Percentiles rank a stretch among this genome's conserved stretches.
These are phyloP conservation scores for Clonostachys chloroleuca DNA, from an alignment of 2,329 filamentous ascomycete species.

Conservation along the genomic window DNA sequence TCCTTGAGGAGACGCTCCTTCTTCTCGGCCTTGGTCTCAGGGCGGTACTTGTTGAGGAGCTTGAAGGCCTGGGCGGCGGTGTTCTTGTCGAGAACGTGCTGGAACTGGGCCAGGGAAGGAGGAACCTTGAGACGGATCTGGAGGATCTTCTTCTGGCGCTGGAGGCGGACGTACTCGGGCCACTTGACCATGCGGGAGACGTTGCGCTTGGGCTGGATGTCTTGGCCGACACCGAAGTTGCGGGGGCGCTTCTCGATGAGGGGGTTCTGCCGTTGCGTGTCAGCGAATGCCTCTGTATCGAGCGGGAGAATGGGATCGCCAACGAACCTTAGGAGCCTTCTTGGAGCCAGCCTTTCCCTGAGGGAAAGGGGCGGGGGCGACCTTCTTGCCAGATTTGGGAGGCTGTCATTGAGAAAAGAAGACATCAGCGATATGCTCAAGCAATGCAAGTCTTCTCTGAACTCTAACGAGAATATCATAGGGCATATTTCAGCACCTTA, in stretches of 20 bases:
- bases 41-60: slow-evolving; percentile 99
- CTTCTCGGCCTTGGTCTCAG: slow-evolving; percentile 99
- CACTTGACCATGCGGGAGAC: slow-evolving; percentile 98
- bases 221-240: slow-evolving; percentile 99
- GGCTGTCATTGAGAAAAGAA: slow-evolving; percentile 99
- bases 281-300: not conserved
- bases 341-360: slow-evolving; percentile 86
- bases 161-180: slow-evolving; percentile 98
- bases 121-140: slow-evolving; percentile 98
- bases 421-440: slow-evolving; percentile 85
- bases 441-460: slow-evolving; percentile 77
- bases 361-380: slow-evolving; percentile 94
- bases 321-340: slow-evolving; percentile 93
- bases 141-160: slow-evolving; percentile 92
- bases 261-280: slow-evolving; percentile 67
- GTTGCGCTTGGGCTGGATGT: slow-evolving; percentile 96
- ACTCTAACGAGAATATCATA: slow-evolving; percentile 77
- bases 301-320: not conserved
- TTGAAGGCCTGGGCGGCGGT: slow-evolving; percentile 96
- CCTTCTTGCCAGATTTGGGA: slow-evolving; percentile 97
- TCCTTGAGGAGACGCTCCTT: slow-evolving; percentile 99
- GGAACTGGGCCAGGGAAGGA: slow-evolving; percentile 95
- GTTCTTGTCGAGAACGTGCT: slow-evolving; percentile 94
- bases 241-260: slow-evolving; percentile 96
- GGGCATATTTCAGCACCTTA: slow-evolving; percentile 49